A percentile compares a stretch with the other conserved stretches of the same genome.
Evolutionary conservation across 345 rosid genomes (phyloP).

Genomic region (Kandelia obovata): DNA sequence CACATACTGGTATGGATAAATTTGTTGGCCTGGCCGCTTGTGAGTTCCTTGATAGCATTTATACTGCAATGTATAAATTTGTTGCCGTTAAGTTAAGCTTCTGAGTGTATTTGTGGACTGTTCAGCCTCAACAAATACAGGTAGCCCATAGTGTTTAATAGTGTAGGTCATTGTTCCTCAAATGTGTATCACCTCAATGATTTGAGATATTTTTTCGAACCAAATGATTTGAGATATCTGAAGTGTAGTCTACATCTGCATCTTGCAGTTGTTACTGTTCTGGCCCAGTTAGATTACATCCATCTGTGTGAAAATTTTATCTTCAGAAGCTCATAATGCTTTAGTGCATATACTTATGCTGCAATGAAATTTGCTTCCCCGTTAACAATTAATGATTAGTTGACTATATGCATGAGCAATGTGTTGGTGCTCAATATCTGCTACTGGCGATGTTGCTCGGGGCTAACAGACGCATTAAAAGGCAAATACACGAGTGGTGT

Average conservation of each 20-base stretch:
- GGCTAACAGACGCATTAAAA: no score
- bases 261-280: constrained; percentile 18
- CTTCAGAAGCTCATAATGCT: not conserved
- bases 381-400: not conserved
- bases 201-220: constrained; percentile 12
- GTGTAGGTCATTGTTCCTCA: constrained; percentile 31
- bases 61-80: not conserved
- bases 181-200: constrained; percentile 25
- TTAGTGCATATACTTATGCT: not conserved
- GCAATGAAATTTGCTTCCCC: not conserved
- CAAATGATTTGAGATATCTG: constrained; percentile 22
- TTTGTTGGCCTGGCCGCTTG: no score
- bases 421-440: no score
- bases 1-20: no score
- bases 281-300: not conserved
- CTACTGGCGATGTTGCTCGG: no score
- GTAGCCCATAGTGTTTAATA: constrained; percentile 28
- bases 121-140: constrained; percentile 28
- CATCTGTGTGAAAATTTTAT: not conserved
- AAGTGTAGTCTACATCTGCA: constrained; percentile 19
- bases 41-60: no score
- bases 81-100: constrained; percentile 17
- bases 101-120: constrained; percentile 18
- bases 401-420: no score
- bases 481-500: no score